Percentiles rank a stretch among this genome's conserved stretches.
Conservation (phyloP, 257 asterid genomes). For the Nicotiana undulata region DNA sequence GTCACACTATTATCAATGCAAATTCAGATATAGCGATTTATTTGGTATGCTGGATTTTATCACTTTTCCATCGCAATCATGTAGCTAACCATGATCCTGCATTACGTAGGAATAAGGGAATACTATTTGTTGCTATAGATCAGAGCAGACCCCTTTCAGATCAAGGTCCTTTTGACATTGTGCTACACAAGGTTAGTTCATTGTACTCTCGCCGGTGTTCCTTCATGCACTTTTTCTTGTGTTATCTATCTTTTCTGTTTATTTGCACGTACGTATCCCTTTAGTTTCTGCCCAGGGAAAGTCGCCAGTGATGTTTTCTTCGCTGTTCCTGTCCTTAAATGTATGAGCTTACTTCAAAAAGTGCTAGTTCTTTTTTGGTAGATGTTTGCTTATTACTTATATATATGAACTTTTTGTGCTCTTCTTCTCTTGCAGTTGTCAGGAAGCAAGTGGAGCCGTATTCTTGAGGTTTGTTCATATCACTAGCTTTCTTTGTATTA, state of each 20-base stretch:
- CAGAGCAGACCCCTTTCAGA: constrained; percentile 72
- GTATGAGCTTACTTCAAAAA: background rate
- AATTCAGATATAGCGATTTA: background rate
- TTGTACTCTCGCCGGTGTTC: background rate
- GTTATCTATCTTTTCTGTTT: background rate
- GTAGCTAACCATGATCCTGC: background rate
- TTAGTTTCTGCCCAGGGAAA: background rate
- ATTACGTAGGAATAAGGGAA: constrained; percentile 73
- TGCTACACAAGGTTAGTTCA: constrained; percentile 70
- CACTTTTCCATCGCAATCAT: background rate
- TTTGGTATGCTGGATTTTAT: background rate
- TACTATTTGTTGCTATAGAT: constrained; percentile 81
- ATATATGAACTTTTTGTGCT: background rate
- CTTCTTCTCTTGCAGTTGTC: constrained; percentile 46
- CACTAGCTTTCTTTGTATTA: background rate
- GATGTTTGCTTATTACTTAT: background rate
- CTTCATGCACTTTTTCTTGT: background rate
- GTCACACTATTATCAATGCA: background rate
- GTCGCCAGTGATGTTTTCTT: background rate
- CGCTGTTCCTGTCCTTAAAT: background rate
- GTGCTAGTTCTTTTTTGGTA: background rate
- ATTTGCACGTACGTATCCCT: background rate
- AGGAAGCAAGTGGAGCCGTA: constrained; percentile 79
- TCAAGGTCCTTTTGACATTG: constrained; percentile 96
- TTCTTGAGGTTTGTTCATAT: constrained; percentile 73